Evolutionary conservation across 2,329 filamentous ascomycete species (phyloP), one percentile per base, ranked within the genome.

Genomic region (Harringtonia aguacate): DNA sequence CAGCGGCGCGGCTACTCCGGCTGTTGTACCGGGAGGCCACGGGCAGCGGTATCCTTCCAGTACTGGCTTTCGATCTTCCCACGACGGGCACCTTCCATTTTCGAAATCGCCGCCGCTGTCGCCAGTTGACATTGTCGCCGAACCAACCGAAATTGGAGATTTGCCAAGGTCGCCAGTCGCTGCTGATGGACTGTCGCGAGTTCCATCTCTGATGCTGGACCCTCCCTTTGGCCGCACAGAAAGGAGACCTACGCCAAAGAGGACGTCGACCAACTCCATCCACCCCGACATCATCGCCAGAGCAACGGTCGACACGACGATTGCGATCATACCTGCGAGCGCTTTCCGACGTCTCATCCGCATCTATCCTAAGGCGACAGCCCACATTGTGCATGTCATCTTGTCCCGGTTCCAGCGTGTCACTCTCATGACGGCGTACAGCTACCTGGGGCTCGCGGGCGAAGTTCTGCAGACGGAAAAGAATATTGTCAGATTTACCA

Each of bases 211-310:
- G 43, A 83, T 81, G 3, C 66, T 95, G 2, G 84, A 87, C 15
- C 48, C 60, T 9, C 46, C 56, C 21, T 57, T 51, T 6, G 49
- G 40, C 47, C 15, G 39, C 13, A 49, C 52, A 2, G 58, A 54
- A 27, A 64, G 67, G 20, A 70, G 68, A 21, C 70, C 71, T 3
- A 53, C 64, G 36, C 61, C 63, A 13, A 68, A 69, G 49, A 66
- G 71, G 44, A 58, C 58, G 15, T 62, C 66, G 28, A 75, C 77
- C 12, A 83, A 81, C 51, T 97, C 92, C 14, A 88, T 86, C 0
- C 92, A 98, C 62, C 92, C 92, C 12, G 92, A 98, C 57, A 92
- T 98, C 49, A 87, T 98, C 51, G 92, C 90, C n/a, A 77, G 92
- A 51, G 92, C 92, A 7, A 94, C 88, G 15, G 84, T 94, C 21